Conservation (phyloP, 2,329 filamentous ascomycete genomes). For the Curvularia sp. region DNA sequence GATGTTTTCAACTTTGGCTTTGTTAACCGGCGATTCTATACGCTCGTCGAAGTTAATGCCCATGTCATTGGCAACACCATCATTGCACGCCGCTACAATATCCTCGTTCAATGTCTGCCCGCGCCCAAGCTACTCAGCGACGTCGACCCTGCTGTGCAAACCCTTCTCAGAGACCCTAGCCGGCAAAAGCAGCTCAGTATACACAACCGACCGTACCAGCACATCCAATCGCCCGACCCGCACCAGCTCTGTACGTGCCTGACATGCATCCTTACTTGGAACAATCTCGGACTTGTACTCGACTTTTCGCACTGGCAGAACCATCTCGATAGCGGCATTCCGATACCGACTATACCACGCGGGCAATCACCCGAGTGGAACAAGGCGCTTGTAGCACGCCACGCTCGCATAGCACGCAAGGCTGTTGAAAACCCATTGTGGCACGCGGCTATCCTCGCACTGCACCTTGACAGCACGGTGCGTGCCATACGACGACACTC, state of each 20-base stretch:
- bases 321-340: slow-evolving; percentile 59
- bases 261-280: slow-evolving; percentile 65
- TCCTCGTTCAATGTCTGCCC: slow-evolving; percentile 61
- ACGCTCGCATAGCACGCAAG: slow-evolving; percentile 56
- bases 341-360: slow-evolving; percentile 61
- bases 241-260: slow-evolving; percentile 63
- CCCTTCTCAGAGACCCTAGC: slow-evolving; percentile 51
- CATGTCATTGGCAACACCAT: slow-evolving; percentile 55
- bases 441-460: slow-evolving; percentile 60
- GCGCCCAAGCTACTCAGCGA: slow-evolving; percentile 57
- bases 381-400: slow-evolving; percentile 51
- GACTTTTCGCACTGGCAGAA: slow-evolving; percentile 66
- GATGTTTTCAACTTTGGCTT: slow-evolving; percentile 59
- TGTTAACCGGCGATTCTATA: slow-evolving; percentile 53
- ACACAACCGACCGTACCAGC: slow-evolving; percentile 61
- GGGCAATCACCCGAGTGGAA: slow-evolving; percentile 62
- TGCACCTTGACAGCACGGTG: slow-evolving; percentile 58
- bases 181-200: slow-evolving; percentile 57
- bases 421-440: slow-evolving; percentile 59
- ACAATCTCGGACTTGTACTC: slow-evolving; percentile 61
- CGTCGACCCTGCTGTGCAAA: slow-evolving; percentile 49
- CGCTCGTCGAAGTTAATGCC: slow-evolving; percentile 58
- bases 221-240: slow-evolving; percentile 59
- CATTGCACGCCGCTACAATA: slow-evolving; percentile 57
- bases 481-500: slow-evolving; percentile 57